Conservation (phyloP, 441 rosid genomes). For the Isatis lusitanica region DNA sequence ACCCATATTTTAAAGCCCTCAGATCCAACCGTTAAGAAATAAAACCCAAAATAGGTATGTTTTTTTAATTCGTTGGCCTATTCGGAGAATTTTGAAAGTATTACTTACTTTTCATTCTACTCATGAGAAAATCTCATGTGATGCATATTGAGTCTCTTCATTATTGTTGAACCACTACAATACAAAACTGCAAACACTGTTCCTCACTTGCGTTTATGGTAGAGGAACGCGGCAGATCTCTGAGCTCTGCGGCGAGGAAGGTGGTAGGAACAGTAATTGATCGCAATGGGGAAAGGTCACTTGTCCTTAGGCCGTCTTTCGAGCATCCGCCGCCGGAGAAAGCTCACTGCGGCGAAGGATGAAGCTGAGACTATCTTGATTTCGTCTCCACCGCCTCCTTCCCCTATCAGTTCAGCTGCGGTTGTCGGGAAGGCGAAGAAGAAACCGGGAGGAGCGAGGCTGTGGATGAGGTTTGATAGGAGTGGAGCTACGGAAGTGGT, state of each 20-base stretch:
- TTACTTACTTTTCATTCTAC: not conserved
- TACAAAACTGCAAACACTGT: conserved; percentile 15
- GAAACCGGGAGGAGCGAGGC: conserved; percentile 72
- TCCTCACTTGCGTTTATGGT: conserved; percentile 37
- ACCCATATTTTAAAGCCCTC: not conserved
- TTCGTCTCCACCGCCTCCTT: conserved; percentile 40
- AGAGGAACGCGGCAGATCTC: conserved; percentile 16
- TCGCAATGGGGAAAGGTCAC: conserved; percentile 58
- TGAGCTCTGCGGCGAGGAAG: not conserved
- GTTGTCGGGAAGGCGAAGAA: conserved; percentile 60
- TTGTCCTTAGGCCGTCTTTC: conserved; percentile 50
- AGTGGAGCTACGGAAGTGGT: conserved; percentile 74
- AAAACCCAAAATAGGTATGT: not conserved
- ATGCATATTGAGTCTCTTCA: not conserved
- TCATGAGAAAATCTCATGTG: not conserved
- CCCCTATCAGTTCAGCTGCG: conserved; percentile 18
- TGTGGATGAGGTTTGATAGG: conserved; percentile 89
- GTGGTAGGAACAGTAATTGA: not conserved
- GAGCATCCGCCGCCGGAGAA: conserved; percentile 55
- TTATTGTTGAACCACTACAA: not conserved
- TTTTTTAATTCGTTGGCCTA: not conserved
- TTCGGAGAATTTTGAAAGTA: not conserved
- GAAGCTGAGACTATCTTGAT: conserved; percentile 16
- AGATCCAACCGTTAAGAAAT: not conserved
- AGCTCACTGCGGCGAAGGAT: conserved; percentile 31